Conservation (phyloP, 805 yeast species). For the Nakazawaea molendinolei region DNA sequence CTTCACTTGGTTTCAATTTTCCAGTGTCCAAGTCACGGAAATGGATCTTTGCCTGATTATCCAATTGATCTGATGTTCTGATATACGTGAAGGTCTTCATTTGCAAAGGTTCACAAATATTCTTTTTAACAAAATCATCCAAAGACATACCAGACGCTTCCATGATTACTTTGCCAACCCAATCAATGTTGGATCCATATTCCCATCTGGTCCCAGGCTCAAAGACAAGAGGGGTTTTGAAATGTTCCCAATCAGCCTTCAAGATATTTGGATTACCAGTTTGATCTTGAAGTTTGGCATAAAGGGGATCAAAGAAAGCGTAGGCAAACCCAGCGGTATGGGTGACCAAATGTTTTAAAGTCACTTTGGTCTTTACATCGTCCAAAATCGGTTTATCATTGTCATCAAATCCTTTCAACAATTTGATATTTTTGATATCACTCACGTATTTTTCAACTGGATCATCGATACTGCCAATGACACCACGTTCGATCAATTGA, state of each 20-base stretch:
- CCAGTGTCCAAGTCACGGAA: conserved; percentile 15
- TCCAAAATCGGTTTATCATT: conserved; percentile 17
- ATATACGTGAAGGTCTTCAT: conserved; percentile 21
- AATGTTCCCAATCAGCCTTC: conserved; percentile 14
- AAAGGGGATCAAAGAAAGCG: conserved; percentile 21
- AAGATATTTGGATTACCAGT: conserved; percentile 14
- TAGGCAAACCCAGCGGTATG: conserved; percentile 36
- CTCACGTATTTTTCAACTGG: conserved; percentile 22
- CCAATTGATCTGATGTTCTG: conserved; percentile 16
- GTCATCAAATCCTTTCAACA: conserved; percentile 18
- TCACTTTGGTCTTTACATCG: conserved; percentile 23
- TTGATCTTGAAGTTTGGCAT: conserved; percentile 14
- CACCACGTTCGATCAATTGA: conserved; percentile 28
- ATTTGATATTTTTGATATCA: conserved; percentile 19
- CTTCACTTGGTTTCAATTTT: conserved; percentile 13
- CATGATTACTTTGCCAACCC: conserved; percentile 29
- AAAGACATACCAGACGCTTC: conserved; percentile 22
- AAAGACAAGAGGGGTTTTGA: conserved; percentile 22
- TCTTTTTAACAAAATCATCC: conserved; percentile 22
- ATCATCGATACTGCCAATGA: conserved; percentile 24
- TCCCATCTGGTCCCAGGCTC: conserved; percentile 32
- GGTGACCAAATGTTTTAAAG: conserved; percentile 27
- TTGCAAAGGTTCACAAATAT: conserved; percentile 25
- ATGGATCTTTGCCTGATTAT: conserved; percentile 19
- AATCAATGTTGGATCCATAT: conserved; percentile 29